Conservation (phyloP, 306 rosid species). For the Abrus precatorius region DNA sequence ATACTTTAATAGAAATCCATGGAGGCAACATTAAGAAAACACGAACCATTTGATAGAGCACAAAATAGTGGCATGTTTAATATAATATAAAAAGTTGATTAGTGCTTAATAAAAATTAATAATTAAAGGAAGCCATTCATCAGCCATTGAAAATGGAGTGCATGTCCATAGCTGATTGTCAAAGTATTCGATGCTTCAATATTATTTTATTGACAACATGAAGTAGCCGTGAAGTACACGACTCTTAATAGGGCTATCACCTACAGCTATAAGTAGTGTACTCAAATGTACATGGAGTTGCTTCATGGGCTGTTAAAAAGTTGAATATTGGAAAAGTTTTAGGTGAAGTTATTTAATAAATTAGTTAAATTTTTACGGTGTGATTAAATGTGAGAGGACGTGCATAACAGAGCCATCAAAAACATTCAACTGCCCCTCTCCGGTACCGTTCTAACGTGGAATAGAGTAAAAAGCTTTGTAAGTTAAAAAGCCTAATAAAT, state of each 20-base stretch:
- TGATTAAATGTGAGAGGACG: no score
- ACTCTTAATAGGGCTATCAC: conserved; percentile 16
- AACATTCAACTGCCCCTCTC: no score
- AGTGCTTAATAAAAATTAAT: conserved; percentile 29
- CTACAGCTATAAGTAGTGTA: background rate
- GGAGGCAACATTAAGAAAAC: conserved; percentile 54
- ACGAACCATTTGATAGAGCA: conserved; percentile 45
- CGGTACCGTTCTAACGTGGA: no score
- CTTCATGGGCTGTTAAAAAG: background rate
- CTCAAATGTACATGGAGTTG: background rate
- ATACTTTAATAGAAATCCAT: conserved; percentile 52
- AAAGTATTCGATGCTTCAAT: conserved; percentile 40
- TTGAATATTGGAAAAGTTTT: no score
- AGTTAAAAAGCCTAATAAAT: no score
- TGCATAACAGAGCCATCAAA: no score
- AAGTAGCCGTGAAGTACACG: conserved; percentile 54
- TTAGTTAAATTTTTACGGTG: no score
- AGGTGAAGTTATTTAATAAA: no score
- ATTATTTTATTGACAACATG: conserved; percentile 40
- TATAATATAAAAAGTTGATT: background rate
- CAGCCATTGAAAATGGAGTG: conserved; percentile 39
- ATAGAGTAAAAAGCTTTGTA: no score
- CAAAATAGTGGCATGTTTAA: conserved; percentile 14
- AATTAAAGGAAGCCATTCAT: conserved; percentile 54
- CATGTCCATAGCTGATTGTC: conserved; percentile 47